Conservation (phyloP, 352 stramenopile species). For the Phytopythium montanum region DNA sequence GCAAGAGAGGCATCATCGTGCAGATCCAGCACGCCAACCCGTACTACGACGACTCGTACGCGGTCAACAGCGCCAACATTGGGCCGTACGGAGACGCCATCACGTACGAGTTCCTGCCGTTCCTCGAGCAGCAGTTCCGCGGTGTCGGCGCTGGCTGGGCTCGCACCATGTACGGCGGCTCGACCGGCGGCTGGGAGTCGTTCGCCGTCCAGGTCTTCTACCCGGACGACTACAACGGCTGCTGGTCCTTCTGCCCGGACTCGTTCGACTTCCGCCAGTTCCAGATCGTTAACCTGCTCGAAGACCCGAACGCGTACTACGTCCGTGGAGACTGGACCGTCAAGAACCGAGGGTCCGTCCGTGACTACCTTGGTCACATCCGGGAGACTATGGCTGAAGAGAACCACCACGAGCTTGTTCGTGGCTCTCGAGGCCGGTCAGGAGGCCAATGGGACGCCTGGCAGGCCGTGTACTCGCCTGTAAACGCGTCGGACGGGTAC, state of each 20-base stretch:
- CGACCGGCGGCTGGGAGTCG: conserved; percentile 70
- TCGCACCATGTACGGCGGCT: conserved; percentile 75
- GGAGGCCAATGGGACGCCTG: conserved; percentile 77
- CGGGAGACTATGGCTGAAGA: conserved; percentile 72
- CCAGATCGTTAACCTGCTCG: conserved; percentile 62
- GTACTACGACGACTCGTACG: conserved; percentile 82
- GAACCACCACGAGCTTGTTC: conserved; percentile 68
- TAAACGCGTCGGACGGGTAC: conserved; percentile 59
- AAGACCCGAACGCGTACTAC: conserved; percentile 70
- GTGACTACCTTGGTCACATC: conserved; percentile 62
- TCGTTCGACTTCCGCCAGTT: conserved; percentile 77
- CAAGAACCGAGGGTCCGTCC: conserved; percentile 57
- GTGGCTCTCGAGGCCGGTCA: conserved; percentile 55
- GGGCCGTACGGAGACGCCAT: conserved; percentile 72
- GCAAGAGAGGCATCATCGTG: conserved; percentile 68
- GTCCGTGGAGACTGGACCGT: conserved; percentile 62
- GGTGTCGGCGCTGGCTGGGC: conserved; percentile 62
- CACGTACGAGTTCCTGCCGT: conserved; percentile 74
- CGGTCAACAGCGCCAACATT: conserved; percentile 73
- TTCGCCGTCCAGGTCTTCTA: conserved; percentile 74
- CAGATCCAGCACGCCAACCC: conserved; percentile 75
- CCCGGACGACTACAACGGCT: conserved; percentile 75
- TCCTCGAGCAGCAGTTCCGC: conserved; percentile 52
- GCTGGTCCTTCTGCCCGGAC: conserved; percentile 77
- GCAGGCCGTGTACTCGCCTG: conserved; percentile 65